Evolutionary conservation across 345 rosid genomes (phyloP).

Genomic region (Heritiera littoralis): DNA sequence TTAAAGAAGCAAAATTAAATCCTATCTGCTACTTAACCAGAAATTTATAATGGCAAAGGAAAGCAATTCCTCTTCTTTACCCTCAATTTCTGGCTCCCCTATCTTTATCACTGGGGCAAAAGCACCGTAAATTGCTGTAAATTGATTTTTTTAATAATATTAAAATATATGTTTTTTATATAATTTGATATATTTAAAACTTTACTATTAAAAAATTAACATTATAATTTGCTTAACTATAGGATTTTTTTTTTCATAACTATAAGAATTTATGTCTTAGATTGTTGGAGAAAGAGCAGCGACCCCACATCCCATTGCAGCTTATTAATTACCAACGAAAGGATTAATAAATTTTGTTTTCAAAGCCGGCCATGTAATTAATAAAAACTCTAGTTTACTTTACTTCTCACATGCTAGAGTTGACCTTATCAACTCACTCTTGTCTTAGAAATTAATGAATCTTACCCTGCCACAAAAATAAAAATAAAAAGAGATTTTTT

Average conservation of each 20-base stretch:
- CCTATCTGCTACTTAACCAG: background rate
- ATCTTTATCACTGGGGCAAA: no score
- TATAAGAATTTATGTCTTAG: constrained; percentile 33
- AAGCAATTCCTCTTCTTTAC: background rate
- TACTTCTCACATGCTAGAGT: constrained; percentile 50
- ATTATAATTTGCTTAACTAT: no score
- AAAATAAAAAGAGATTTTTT: background rate
- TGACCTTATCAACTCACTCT: constrained; percentile 40
- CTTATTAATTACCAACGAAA: background rate
- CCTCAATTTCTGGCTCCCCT: background rate
- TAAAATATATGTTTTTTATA: no score
- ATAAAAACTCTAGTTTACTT: constrained; percentile 28
- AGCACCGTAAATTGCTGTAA: no score
- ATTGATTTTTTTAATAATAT: no score
- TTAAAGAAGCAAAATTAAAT: background rate
- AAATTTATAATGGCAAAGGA: background rate
- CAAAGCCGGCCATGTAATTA: background rate
- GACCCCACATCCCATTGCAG: constrained; percentile 13
- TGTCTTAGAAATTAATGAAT: constrained; percentile 15
- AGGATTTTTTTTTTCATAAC: background rate
- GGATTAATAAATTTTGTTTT: background rate
- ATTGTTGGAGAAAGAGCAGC: constrained; percentile 29
- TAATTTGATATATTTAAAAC: no score
- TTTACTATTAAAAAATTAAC: no score
- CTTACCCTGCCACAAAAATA: background rate